These are phyloP conservation scores for Trichomonascaceae sp. DNA, from an alignment of 1,139 yeast species.

Conservation along the genomic window DNA sequence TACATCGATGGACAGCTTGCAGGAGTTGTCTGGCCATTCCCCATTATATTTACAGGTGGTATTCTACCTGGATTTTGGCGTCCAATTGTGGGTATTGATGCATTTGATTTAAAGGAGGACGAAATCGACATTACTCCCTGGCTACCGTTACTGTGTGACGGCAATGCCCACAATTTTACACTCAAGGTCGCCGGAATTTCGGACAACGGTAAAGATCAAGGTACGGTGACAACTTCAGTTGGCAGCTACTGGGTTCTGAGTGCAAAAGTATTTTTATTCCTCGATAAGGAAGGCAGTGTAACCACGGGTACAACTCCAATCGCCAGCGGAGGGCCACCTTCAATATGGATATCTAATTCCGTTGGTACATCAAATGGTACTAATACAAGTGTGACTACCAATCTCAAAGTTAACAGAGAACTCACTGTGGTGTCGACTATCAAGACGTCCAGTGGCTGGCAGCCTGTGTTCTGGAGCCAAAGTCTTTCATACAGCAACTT, in stretches of 20 bases:
- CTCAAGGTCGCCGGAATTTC: conserved; percentile 50
- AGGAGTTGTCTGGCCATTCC: conserved; percentile 35
- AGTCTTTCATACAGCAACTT: not conserved
- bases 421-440: not conserved
- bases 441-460: not conserved
- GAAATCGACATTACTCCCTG: conserved; percentile 62
- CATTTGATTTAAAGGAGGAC: conserved; percentile 64
- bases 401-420: not conserved
- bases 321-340: not conserved
- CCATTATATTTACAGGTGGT: conserved; percentile 69
- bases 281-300: not conserved
- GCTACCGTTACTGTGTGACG: conserved; percentile 56
- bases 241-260: conserved; percentile 66
- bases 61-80: conserved; percentile 72
- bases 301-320: not conserved
- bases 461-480: not conserved
- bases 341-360: not conserved
- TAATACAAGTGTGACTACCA: not conserved
- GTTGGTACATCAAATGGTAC: not conserved
- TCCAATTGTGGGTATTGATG: conserved; percentile 65
- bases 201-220: conserved; percentile 8
- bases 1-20: conserved; percentile 31
- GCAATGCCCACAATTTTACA: conserved; percentile 19
- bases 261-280: conserved; percentile 51
- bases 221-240: conserved; percentile 25